A percentile compares a stretch with the other conserved stretches of the same genome.
phyloP scores from a whole-genome alignment of 2,329 filamentous ascomycete species.

The Akanthomyces uredinophilus region DNA sequence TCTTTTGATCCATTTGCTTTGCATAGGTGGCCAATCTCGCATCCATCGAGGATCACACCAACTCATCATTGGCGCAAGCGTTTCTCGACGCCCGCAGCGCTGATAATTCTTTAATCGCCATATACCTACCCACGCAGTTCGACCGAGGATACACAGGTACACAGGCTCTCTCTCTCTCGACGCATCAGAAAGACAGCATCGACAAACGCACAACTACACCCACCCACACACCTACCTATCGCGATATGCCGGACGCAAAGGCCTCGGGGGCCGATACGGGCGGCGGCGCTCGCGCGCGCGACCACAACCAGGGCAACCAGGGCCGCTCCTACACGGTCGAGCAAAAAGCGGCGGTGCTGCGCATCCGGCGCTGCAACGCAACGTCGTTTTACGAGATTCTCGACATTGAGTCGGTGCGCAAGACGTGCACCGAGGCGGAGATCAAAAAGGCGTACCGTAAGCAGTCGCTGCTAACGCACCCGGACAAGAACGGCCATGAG shows the following conservation, averaged over 20 bases:
- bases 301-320: slow-evolving; percentile 72
- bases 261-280: slow-evolving; percentile 50
- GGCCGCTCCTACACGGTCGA: slow-evolving; percentile 78
- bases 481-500: slow-evolving; percentile 96
- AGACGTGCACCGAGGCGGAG: slow-evolving; percentile 69
- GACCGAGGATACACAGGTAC: neutral
- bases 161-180: neutral
- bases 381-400: slow-evolving; percentile 97
- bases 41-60: neutral
- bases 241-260: slow-evolving; percentile 33
- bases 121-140: neutral
- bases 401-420: slow-evolving; percentile 59
- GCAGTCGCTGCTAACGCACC: slow-evolving; percentile 88
- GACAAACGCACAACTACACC: neutral
- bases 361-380: slow-evolving; percentile 75
- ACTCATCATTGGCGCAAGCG: neutral
- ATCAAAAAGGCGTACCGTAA: slow-evolving; percentile 99
- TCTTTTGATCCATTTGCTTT: neutral
- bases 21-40: slow-evolving; percentile 3
- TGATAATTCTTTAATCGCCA: neutral
- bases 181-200: neutral
- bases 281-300: slow-evolving; percentile 44
- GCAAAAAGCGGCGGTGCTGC: slow-evolving; percentile 85
- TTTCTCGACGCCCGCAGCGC: neutral
- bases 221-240: neutral